A percentile compares a stretch with the other conserved stretches of the same genome.
Evolutionary conservation across 768 basidiomycete species (phyloP).

Genomic region (Pulveroboletus sp.): DNA sequence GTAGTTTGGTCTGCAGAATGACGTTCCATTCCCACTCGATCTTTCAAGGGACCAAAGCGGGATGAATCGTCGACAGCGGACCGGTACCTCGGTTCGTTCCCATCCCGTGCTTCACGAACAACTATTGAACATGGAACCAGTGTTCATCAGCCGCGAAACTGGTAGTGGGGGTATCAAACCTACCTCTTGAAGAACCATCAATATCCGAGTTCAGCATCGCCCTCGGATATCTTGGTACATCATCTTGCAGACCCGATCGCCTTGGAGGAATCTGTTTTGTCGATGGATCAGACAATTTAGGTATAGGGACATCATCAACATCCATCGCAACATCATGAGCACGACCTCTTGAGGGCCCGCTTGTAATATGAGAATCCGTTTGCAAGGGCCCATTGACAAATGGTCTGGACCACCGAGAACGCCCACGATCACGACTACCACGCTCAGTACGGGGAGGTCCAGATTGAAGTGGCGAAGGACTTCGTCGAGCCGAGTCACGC

Average conservation of each 20-base stretch:
- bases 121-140: neutral
- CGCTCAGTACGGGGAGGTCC: conserved; percentile 5
- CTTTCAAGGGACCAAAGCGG: conserved; percentile 16
- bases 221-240: conserved; percentile 32
- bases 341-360: conserved; percentile 22
- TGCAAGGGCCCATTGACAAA: conserved; percentile 9
- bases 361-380: conserved; percentile 11
- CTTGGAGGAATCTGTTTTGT: conserved; percentile 12
- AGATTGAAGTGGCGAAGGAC: conserved; percentile 10
- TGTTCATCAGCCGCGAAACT: neutral
- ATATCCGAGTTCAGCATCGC: conserved; percentile 32
- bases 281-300: conserved; percentile 19
- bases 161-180: neutral
- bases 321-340: conserved; percentile 21
- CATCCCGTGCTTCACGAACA: conserved; percentile 20
- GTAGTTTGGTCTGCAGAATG: conserved; percentile 12
- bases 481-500: conserved; percentile 12
- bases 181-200: conserved; percentile 17
- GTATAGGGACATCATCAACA: conserved; percentile 23
- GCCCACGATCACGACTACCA: conserved; percentile 14
- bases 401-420: conserved; percentile 13
- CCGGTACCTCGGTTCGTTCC: conserved; percentile 17
- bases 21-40: conserved; percentile 19
- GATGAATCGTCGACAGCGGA: conserved; percentile 7
- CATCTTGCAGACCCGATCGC: conserved; percentile 23